phyloP scores from a whole-genome alignment of 2,329 filamentous ascomycete species.

The Sphaerulina populicola region DNA sequence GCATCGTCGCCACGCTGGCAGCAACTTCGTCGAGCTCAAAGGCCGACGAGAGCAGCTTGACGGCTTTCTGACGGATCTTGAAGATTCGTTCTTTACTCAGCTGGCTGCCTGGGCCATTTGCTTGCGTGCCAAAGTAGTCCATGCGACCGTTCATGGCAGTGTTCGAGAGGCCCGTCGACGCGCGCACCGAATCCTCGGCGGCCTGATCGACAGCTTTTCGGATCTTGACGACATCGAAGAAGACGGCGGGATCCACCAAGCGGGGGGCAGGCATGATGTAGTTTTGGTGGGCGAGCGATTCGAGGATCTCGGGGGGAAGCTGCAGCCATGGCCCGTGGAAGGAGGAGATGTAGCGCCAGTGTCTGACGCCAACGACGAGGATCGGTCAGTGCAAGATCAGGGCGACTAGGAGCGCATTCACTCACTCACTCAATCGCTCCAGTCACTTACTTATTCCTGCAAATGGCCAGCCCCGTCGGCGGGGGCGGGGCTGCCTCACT shows the following conservation, averaged over 20 bases:
- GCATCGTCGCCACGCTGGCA: slow-evolving; percentile 75
- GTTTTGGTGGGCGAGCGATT: slow-evolving; percentile 69
- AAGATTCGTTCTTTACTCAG: slow-evolving; percentile 69
- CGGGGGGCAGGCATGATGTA: slow-evolving; percentile 67
- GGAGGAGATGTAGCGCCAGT: slow-evolving; percentile 77
- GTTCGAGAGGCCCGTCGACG: slow-evolving; percentile 63
- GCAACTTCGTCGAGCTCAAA: slow-evolving; percentile 78
- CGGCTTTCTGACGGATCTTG: slow-evolving; percentile 72
- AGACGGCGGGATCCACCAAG: slow-evolving; percentile 68
- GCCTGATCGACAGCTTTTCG: slow-evolving; percentile 71
- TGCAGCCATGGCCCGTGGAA: slow-evolving; percentile 80
- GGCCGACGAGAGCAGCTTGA: slow-evolving; percentile 65
- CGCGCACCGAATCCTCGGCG: slow-evolving; percentile 66
- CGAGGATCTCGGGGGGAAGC: slow-evolving; percentile 68
- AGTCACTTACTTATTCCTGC: slow-evolving; percentile 53
- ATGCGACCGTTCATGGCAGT: slow-evolving; percentile 50
- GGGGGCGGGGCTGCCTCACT: slow-evolving; percentile 24
- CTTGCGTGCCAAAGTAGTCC: slow-evolving; percentile 43
- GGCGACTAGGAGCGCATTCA: not conserved
- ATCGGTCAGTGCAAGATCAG: not conserved
- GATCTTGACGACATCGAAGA: slow-evolving; percentile 80
- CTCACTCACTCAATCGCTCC: slow-evolving; percentile 6
- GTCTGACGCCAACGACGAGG: slow-evolving; percentile 42
- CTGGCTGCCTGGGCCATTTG: slow-evolving; percentile 47
- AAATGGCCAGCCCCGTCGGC: slow-evolving; percentile 51